Conservation (phyloP, 192 early-diverging fungal genomes). For the Phlyctochytrium bullatum region DNA sequence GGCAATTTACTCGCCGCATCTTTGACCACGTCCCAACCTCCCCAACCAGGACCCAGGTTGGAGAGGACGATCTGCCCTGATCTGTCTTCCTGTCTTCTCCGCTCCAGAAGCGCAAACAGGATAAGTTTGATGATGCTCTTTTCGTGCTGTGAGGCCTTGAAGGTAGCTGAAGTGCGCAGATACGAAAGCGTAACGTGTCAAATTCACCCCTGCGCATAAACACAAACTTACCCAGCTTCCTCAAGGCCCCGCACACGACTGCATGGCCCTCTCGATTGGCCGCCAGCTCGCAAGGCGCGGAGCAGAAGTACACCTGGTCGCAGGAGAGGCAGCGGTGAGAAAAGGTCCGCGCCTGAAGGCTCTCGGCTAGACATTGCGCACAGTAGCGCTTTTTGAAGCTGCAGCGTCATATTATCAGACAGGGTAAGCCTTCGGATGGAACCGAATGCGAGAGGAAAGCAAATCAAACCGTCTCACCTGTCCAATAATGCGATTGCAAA, state of each 20-base stretch:
- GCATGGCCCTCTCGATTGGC: constrained; percentile 37
- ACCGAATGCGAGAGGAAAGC: too few relatives aligned
- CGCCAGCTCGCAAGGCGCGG: constrained; percentile 37
- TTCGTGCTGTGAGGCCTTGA: constrained; percentile 57
- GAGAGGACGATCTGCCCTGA: too few relatives aligned
- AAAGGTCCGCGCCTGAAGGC: neutral
- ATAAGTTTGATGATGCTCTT: constrained; percentile 65
- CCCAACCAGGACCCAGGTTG: neutral
- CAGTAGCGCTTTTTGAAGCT: neutral
- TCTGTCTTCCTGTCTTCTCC: constrained; percentile 6
- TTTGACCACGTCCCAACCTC: neutral
- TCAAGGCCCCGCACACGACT: constrained; percentile 46
- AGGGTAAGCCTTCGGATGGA: too few relatives aligned
- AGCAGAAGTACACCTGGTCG: constrained; percentile 55
- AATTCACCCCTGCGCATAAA: too few relatives aligned
- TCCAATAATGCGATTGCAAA: neutral
- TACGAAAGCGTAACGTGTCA: too few relatives aligned
- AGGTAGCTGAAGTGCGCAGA: constrained; percentile 41
- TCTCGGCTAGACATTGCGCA: neutral
- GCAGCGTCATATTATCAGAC: neutral
- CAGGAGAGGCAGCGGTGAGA: constrained; percentile 45
- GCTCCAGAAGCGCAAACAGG: constrained; percentile 20
- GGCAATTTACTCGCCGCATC: neutral
- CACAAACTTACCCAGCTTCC: constrained; percentile 48
- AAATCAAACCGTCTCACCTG: neutral